A percentile compares a stretch with the other conserved stretches of the same genome.
Conservation (phyloP, 148 eudicot species). For the Rhododendron mucronatum region DNA sequence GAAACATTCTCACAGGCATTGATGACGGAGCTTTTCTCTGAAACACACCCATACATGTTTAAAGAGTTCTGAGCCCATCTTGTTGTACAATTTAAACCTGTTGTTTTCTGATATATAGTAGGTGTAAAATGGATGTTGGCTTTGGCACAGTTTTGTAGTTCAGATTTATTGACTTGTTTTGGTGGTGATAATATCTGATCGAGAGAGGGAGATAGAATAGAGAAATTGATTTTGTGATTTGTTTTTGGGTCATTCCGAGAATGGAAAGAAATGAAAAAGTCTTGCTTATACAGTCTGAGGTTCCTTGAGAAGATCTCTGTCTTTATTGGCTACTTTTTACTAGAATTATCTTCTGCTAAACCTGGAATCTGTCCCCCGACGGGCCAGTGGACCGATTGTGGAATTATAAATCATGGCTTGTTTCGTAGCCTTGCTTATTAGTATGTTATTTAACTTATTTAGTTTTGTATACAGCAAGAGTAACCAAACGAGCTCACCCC, state of each 20-base stretch:
- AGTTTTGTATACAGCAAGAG: background rate
- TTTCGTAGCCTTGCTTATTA: background rate
- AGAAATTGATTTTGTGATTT: background rate
- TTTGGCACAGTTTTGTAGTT: conserved; percentile 18
- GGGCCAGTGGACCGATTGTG: background rate
- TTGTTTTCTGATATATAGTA: background rate
- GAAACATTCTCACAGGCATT: conserved; percentile 80
- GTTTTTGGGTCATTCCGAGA: background rate
- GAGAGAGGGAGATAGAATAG: background rate
- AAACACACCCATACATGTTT: background rate
- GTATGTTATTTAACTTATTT: background rate
- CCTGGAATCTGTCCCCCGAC: background rate
- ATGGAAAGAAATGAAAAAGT: background rate
- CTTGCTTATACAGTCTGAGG: background rate
- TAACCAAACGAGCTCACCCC: background rate
- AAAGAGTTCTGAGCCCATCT: background rate
- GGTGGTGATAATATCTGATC: background rate
- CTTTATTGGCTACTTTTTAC: background rate
- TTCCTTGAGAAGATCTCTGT: background rate
- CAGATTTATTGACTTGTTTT: background rate
- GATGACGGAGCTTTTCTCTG: conserved; percentile 8
- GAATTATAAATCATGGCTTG: background rate
- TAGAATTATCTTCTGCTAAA: background rate
- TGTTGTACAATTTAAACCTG: conserved; percentile 6
- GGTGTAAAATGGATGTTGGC: conserved; percentile 15